Evolutionary conservation across 1,139 yeast species (phyloP).

Genomic region (Hyphopichia burtonii): DNA sequence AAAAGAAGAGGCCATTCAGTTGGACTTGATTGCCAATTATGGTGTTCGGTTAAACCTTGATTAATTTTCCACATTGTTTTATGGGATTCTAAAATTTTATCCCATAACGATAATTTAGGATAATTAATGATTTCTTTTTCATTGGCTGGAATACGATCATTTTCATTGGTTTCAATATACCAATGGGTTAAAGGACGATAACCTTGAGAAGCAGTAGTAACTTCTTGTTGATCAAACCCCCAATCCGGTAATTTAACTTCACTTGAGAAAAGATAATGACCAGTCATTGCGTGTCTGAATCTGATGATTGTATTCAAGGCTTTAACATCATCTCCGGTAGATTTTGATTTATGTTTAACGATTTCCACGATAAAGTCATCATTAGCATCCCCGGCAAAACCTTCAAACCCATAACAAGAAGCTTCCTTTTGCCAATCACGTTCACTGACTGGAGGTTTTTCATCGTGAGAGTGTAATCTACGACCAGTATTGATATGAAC

Average conservation of each 20-base stretch:
- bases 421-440: conserved; percentile 97
- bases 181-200: conserved; percentile 71
- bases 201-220: conserved; percentile 86
- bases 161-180: conserved; percentile 81
- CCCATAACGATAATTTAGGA: conserved; percentile 59
- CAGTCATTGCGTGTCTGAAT: conserved; percentile 85
- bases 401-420: conserved; percentile 86
- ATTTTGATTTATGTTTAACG: conserved; percentile 55
- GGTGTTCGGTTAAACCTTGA: conserved; percentile 80
- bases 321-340: conserved; percentile 56
- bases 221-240: conserved; percentile 98
- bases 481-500: conserved; percentile 66
- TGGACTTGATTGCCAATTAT: conserved; percentile 86
- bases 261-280: conserved; percentile 86
- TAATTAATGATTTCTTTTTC: conserved; percentile 50
- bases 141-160: conserved; percentile 25
- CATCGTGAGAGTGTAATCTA: conserved; percentile 94
- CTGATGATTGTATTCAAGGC: conserved; percentile 85
- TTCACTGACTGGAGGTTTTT: conserved; percentile 88
- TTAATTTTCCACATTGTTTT: conserved; percentile 90
- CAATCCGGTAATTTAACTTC: conserved; percentile 85
- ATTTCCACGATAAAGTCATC: conserved; percentile 94
- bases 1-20: conserved; percentile 82
- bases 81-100: conserved; percentile 77
- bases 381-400: conserved; percentile 91